Conservation (phyloP, 106 monocot species). For the Iris macrosiphon region DNA sequence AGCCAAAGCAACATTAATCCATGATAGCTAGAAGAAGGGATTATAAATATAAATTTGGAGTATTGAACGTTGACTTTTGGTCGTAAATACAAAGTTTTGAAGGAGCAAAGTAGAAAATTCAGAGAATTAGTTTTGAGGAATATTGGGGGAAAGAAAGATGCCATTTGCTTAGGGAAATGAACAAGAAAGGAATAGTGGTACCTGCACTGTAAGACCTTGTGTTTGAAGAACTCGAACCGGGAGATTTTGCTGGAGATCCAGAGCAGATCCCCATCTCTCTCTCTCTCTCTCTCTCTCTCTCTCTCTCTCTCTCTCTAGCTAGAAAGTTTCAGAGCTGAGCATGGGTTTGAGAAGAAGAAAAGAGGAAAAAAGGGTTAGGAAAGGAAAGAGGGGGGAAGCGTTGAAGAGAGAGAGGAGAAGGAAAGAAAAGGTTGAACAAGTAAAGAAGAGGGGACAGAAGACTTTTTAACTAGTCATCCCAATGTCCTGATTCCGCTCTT, state of each 20-base stretch:
- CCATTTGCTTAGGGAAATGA: background rate
- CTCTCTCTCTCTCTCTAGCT: conserved; percentile 1
- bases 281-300: conserved; percentile 10
- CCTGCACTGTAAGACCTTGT: conserved; percentile 13
- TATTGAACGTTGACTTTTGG: background rate
- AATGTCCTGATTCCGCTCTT: too few relatives aligned
- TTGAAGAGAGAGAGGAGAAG: too few relatives aligned
- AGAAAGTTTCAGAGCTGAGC: too few relatives aligned
- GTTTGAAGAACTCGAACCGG: conserved; percentile 1
- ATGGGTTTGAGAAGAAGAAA: too few relatives aligned
- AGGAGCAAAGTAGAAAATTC: background rate
- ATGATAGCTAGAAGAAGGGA: background rate
- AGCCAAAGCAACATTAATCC: background rate
- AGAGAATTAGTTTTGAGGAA: background rate
- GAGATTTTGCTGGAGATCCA: background rate
- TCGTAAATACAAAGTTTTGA: background rate
- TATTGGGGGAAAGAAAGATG: background rate
- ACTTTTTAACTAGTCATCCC: too few relatives aligned
- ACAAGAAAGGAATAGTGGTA: background rate
- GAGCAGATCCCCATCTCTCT: conserved; percentile 24
- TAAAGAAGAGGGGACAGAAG: too few relatives aligned
- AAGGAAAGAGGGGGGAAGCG: too few relatives aligned
- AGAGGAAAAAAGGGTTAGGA: too few relatives aligned
- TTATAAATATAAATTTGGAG: background rate
- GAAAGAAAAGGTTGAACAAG: too few relatives aligned